Base-by-base conservation (phyloP, 129 eudicot genomes). In the Tanacetum coccineum region DNA sequence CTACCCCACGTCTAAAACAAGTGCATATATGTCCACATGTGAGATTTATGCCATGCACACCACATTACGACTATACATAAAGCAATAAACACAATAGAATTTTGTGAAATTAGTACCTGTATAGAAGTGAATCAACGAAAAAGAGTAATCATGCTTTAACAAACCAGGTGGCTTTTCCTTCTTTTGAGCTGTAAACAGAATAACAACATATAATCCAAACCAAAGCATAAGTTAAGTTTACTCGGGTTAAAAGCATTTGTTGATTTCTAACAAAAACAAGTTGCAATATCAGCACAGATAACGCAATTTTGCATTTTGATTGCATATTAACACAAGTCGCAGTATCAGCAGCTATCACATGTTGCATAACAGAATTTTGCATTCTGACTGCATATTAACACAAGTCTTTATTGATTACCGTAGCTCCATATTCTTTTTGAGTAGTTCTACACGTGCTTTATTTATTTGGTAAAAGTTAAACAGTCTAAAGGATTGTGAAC, bases 391-490 rank as follows among this genome's bases (percentile, higher is more conserved):
- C 86, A 82, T 82, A 67, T 55, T 85, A 71, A 80, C 80, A 78
- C 98, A 88, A 67, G 81, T 62, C 14, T 79, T 84, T 26, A 92
- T 71, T 14, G 86, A 80, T 70, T 77, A 82, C 49, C 86, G 70
- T 61, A 92, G 79, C 51, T 84, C 92, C 48, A 74, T 78, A 66
- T 86, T 84, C 81, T 92, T 96, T 59, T 59, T 81, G 56, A 83
- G 88, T 25, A 92, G 82, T 79, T 86, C 85, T 81, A 87, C 89
- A 92, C 81, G 56, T 88, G 95, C 42, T 87, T n/a, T n/a, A n/a
- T n/a, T n/a, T n/a, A n/a, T n/a, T n/a, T n/a, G n/a, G n/a, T n/a
- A n/a, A n/a, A n/a, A n/a, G n/a, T n/a, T n/a, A n/a, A n/a, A n/a
- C n/a, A n/a, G n/a, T n/a, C n/a, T n/a, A n/a, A n/a, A n/a, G n/a